Evolutionary conservation across 225 moss, liverwort and hornwort species (phyloP).

Genomic region (Rhytidiadelphus loreus): DNA sequence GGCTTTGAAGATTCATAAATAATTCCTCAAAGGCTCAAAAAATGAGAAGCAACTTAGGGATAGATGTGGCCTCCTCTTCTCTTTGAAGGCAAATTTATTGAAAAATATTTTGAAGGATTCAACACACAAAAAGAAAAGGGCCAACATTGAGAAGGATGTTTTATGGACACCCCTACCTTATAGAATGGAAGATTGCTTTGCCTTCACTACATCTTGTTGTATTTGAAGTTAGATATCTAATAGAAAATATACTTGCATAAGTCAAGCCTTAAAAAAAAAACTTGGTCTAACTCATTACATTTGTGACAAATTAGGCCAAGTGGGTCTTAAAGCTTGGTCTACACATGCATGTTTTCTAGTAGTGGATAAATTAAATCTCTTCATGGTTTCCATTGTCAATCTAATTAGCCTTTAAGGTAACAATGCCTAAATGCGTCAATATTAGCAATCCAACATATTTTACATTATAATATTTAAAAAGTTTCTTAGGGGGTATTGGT

Average conservation of each 20-base stretch:
- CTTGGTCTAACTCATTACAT: background rate
- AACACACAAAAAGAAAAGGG: rapidly evolving
- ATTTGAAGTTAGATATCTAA: background rate
- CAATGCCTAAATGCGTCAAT: background rate
- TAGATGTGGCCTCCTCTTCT: rapidly evolving
- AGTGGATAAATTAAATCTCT: background rate
- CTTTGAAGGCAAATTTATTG: background rate
- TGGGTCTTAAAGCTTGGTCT: background rate
- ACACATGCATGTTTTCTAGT: background rate
- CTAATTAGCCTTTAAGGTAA: too few species aligned
- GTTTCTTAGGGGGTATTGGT: too few species aligned
- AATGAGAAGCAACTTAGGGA: background rate
- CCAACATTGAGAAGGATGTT: background rate
- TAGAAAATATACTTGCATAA: rapidly evolving
- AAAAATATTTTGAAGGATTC: background rate
- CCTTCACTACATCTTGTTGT: background rate
- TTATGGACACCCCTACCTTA: too few species aligned
- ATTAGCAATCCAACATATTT: too few species aligned
- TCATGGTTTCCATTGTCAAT: background rate
- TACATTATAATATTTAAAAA: too few species aligned
- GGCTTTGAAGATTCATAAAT: too few species aligned
- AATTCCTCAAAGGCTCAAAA: background rate
- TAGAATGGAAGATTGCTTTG: background rate
- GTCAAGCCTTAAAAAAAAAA: background rate
- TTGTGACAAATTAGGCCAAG: background rate